Evolutionary conservation across 2,329 filamentous ascomycete species (phyloP).

Genomic region (Fusarium siculi): DNA sequence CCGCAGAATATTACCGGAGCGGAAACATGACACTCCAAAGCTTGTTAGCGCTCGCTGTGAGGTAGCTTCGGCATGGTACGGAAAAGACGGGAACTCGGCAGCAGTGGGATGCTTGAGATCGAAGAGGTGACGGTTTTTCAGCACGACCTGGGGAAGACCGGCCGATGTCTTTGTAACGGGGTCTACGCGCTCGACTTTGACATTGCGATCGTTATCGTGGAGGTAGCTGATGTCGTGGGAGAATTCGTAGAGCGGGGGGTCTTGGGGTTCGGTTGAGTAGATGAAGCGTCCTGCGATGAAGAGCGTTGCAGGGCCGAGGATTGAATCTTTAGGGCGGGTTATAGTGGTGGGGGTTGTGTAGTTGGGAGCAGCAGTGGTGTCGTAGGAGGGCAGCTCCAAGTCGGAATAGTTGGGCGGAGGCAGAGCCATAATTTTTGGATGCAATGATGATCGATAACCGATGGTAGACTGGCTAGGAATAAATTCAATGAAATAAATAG

Average conservation of each 20-base stretch:
- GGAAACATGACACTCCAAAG: conserved; percentile 46
- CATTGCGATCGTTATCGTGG: conserved; percentile 46
- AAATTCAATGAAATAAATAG: neutral
- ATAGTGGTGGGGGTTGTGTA: conserved; percentile 3
- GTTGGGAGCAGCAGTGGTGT: conserved; percentile 18
- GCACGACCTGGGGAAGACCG: conserved; percentile 41
- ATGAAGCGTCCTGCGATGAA: conserved; percentile 50
- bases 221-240: conserved; percentile 50
- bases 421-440: conserved; percentile 24
- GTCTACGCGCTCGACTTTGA: conserved; percentile 49
- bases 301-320: conserved; percentile 48
- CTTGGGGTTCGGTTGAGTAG: conserved; percentile 44
- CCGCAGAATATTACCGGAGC: conserved; percentile 34
- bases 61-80: conserved; percentile 48
- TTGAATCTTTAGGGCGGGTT: conserved; percentile 9
- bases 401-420: conserved; percentile 20
- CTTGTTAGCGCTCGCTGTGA: conserved; percentile 45
- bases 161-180: conserved; percentile 37
- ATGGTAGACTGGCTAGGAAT: neutral
- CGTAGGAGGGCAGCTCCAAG: conserved; percentile 41
- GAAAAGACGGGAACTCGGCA: conserved; percentile 45
- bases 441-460: neutral
- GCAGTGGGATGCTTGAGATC: conserved; percentile 48
- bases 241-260: conserved; percentile 50
- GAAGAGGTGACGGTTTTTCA: conserved; percentile 49